These are phyloP conservation scores for Linderina pennispora DNA, from an alignment of 192 early-diverging fungal genomes.

Conservation along the genomic window DNA sequence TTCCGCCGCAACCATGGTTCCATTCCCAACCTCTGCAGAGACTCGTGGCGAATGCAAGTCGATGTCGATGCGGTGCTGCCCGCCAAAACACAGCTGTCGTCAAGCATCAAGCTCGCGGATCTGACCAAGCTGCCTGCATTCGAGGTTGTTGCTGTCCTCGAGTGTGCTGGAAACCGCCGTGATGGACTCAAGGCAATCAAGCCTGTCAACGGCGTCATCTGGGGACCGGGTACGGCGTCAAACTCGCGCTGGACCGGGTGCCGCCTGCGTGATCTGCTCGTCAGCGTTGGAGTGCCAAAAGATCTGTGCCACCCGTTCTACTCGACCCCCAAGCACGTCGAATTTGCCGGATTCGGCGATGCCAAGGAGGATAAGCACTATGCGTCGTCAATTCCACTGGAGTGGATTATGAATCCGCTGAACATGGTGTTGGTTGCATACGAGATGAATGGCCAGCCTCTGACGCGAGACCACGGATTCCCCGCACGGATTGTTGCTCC, in stretches of 20 bases:
- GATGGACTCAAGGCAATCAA: constrained; percentile 72
- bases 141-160: constrained; percentile 58
- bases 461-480: constrained; percentile 80
- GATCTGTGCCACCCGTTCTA: constrained; percentile 46
- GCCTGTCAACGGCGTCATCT: constrained; percentile 73
- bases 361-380: constrained; percentile 68
- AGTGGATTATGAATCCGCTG: constrained; percentile 57
- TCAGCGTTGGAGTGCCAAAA: constrained; percentile 49
- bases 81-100: too few species aligned
- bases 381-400: constrained; percentile 66
- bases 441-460: constrained; percentile 66
- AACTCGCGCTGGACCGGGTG: constrained; percentile 80
- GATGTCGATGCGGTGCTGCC: too few species aligned
- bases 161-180: constrained; percentile 83
- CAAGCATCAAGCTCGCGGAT: constrained; percentile 45
- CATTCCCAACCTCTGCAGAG: constrained; percentile 65
- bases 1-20: constrained; percentile 89
- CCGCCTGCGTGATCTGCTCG: constrained; percentile 68
- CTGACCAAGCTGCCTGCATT: constrained; percentile 50
- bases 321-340: constrained; percentile 47
- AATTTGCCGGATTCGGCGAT: constrained; percentile 62
- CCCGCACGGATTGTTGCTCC: constrained; percentile 85
- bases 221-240: constrained; percentile 70
- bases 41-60: constrained; percentile 54
- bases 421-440: constrained; percentile 74